Evolutionary conservation across 306 rosid genomes (phyloP).

Genomic region (Sesbania bispinosa): DNA sequence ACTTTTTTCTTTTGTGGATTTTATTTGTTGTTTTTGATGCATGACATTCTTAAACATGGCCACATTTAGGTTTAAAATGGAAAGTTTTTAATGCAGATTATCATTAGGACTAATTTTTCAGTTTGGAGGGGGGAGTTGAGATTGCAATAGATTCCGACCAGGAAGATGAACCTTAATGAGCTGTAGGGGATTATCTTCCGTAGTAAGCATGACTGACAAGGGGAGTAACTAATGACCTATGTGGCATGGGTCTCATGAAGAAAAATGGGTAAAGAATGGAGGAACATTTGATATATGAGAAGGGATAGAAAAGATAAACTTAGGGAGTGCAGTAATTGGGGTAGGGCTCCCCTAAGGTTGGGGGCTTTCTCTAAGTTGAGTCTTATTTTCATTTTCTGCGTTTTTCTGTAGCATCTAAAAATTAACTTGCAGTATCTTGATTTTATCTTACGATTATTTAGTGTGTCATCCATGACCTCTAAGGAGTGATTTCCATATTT

Average conservation of each 20-base stretch:
- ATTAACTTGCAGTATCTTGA: too few relatives aligned
- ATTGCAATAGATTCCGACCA: neutral
- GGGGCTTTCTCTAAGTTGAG: neutral
- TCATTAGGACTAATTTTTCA: neutral
- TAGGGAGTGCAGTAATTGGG: neutral
- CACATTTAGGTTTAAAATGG: neutral
- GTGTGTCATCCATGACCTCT: too few relatives aligned
- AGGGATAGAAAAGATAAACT: neutral
- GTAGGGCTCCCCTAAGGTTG: neutral
- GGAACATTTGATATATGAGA: neutral
- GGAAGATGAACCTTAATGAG: neutral
- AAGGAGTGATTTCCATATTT: neutral
- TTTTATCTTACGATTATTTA: too few relatives aligned
- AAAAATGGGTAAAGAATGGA: neutral
- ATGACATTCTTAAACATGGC: neutral
- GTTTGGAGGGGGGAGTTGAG: neutral
- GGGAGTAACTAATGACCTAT: neutral
- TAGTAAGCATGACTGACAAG: neutral
- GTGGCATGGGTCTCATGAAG: neutral
- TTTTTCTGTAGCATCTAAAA: too few relatives aligned
- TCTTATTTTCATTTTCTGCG: neutral
- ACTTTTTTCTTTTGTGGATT: neutral
- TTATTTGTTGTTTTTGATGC: neutral
- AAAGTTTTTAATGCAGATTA: neutral
- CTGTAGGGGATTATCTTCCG: too few relatives aligned